Evolutionary conservation across 306 rosid species (phyloP), one percentile per base, ranked within the genome.

Genomic region (Trichosanthes truncata): DNA sequence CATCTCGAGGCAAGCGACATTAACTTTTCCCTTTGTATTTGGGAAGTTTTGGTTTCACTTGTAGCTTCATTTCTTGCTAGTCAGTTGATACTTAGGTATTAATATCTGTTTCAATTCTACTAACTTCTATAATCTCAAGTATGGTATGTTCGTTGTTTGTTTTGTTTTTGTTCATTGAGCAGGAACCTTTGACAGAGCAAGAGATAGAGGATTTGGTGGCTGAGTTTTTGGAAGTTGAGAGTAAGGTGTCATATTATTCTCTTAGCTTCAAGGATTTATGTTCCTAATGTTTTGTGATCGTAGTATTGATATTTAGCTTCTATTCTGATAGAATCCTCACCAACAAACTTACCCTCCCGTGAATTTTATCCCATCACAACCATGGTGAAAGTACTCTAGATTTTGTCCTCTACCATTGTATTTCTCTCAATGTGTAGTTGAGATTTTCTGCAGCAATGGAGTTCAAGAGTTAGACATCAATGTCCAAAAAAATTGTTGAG

Each of bases 211-310:
- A 91, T 77, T 85, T 95, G 65, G 84, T 95, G 77, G 86, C 90
- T 33, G 99, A 95, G 78, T 86, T 95, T 81, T 88, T 95, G 84
- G 94, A 93, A 85, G 93, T 90, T 76, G 99, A 95, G 93, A 93
- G 99, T 77, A 89, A 95, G 99, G 99, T 95, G 93, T 78, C 4
- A 23, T 83, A 78, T 67, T 78, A 9, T 78, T 41, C 60, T 46
- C 57, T 62, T 78, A 18, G 38, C 45, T 48, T 79, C 43, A 63
- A 62, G 31, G 60, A 31, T 26, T 17, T 7, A 18, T 25, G 11
- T 45, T 38, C 69, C 7, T 31, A 10, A 59, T 36, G 55, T 77
- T 59, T 75, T 31, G n/a, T 35, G 46, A 68, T n/a, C 31, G 52
- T 40, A 68, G 29, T 68, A 15, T 68, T 20, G 6, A 21, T 68